A percentile compares a stretch with the other conserved stretches of the same genome.
Evolutionary conservation across 805 yeast genomes (phyloP).

Genomic region (Candida xyloterini): DNA sequence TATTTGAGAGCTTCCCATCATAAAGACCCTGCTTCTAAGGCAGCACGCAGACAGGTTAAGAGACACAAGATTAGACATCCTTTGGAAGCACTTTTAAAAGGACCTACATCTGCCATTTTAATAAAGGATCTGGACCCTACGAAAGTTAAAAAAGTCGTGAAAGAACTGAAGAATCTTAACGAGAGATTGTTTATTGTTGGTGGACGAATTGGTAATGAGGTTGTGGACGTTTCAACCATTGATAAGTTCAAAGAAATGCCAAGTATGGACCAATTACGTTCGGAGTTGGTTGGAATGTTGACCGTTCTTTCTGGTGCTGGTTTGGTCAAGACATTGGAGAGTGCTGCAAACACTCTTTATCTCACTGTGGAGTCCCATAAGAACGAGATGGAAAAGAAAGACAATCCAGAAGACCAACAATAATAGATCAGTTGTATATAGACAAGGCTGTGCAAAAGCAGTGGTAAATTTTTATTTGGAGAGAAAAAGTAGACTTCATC

Average conservation of each 20-base stretch:
- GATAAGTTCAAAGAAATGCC: constrained; percentile 72
- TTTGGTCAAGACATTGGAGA: constrained; percentile 73
- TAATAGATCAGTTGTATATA: constrained; percentile 9
- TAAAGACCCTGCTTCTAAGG: constrained; percentile 68
- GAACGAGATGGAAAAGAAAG: constrained; percentile 27
- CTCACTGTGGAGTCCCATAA: constrained; percentile 68
- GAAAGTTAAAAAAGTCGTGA: constrained; percentile 58
- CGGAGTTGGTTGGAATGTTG: constrained; percentile 79
- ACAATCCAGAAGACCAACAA: constrained; percentile 5
- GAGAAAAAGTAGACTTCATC: neutral
- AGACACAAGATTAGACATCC: constrained; percentile 58
- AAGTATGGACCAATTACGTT: constrained; percentile 63
- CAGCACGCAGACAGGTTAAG: constrained; percentile 38
- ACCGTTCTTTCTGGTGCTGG: constrained; percentile 89
- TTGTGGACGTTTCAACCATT: constrained; percentile 51
- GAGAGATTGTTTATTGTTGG: constrained; percentile 82
- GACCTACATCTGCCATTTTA: constrained; percentile 82
- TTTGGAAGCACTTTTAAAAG: constrained; percentile 62
- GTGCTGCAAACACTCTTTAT: constrained; percentile 64
- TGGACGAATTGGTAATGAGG: constrained; percentile 68
- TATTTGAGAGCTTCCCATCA: constrained; percentile 69
- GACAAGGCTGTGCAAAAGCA: constrained; percentile 12
- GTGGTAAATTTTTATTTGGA: constrained; percentile 9
- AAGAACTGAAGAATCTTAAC: constrained; percentile 55
- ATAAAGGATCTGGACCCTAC: constrained; percentile 70